Evolutionary conservation across 352 stramenopile genomes (phyloP), one percentile per base, ranked within the genome.

Genomic region (Aphanomyces invadans): DNA sequence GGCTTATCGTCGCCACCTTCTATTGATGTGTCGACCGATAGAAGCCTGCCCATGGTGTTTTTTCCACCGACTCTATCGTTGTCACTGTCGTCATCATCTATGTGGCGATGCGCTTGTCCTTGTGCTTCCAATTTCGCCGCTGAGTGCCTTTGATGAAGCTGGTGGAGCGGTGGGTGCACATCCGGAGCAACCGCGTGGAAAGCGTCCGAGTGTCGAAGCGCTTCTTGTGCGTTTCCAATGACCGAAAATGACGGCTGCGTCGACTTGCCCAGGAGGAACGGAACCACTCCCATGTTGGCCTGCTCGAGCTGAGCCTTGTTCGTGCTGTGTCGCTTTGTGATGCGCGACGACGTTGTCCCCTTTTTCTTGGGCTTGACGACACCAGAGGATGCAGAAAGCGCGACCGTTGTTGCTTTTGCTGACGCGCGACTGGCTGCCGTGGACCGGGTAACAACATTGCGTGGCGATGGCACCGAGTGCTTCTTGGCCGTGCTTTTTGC

Each of bases 241-340:
- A 91, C 68, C 9, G 80, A 89, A 69, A 89, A 87, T 29, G 83
- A 89, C 62, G 69, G 72, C 57, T 76, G 74, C 12, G 77, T 71
- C 0, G 79, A 84, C 45, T 72, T 84, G 1, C 81, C 80, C 0
- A 88, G 70, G 25, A 91, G 70, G 57, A 91, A 91, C 19, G 81
- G 81, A 19, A 89, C 78, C 75, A 80, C 84, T 33, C 78, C 79
- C 9, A 86, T 73, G 31, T 91, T 91, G n/a, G 82, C 82, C 12
- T 77, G 76, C 23, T 80, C 65, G 4, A 91, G 59, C 11, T 83
- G 67, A 15, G 77, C 76, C 71, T 88, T 89, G 65, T 81, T 88
- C 12, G 72, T 72, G 36, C 29, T 57, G 5, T 17, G 9, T 9
- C 9, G 44, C 21, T 21, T 3, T 64, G n/a, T 5, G 0, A n/a